Percentiles rank a stretch among this genome's conserved stretches.
Conservation (phyloP, 2,329 filamentous ascomycete species). For the Fusarium penzigii region DNA sequence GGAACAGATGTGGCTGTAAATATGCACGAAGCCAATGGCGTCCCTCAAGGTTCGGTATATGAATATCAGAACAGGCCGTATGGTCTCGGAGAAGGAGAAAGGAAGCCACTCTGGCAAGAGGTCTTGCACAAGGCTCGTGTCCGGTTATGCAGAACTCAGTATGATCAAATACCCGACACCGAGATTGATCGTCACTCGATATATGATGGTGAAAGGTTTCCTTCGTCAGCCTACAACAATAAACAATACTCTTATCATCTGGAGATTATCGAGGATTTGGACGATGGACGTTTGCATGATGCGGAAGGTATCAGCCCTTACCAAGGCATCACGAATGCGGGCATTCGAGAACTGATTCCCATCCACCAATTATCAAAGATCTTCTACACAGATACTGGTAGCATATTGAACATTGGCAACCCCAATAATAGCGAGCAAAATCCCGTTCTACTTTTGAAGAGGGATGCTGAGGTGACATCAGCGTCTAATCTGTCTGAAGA, state of each 20-base stretch:
- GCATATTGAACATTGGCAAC: constrained; percentile 76
- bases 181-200: constrained; percentile 15
- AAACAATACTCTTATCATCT: constrained; percentile 73
- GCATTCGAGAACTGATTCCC: constrained; percentile 55
- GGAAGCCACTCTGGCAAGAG: constrained; percentile 85
- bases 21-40: not conserved
- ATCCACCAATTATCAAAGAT: constrained; percentile 74
- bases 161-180: constrained; percentile 21
- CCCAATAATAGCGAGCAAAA: constrained; percentile 49
- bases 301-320: constrained; percentile 34
- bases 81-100: constrained; percentile 44
- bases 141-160: constrained; percentile 71
- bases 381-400: constrained; percentile 89
- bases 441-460: constrained; percentile 37
- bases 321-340: constrained; percentile 44
- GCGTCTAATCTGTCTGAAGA: constrained; percentile 44
- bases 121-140: constrained; percentile 91
- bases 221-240: constrained; percentile 1
- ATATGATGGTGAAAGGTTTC: not conserved
- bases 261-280: constrained; percentile 78
- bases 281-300: constrained; percentile 57
- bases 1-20: not conserved
- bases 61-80: constrained; percentile 15
- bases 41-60: not conserved
- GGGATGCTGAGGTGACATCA: constrained; percentile 23